Base-by-base conservation (phyloP, 2,329 filamentous ascomycete species). In the Aspergillus fischeri region DNA sequence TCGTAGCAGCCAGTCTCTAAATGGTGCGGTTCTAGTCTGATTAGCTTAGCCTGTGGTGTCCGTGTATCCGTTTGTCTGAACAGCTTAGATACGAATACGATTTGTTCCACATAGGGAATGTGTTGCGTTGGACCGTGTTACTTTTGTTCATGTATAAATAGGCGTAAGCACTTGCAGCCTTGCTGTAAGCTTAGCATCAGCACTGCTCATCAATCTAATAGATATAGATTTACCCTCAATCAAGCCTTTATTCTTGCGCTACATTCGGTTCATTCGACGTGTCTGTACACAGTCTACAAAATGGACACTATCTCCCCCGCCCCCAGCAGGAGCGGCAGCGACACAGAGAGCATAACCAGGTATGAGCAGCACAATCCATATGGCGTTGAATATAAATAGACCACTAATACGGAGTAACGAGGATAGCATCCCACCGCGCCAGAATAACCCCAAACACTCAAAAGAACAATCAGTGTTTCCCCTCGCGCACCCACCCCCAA, bases 401-500 rank as follows among this genome's bases (percentile, higher is more conserved):
- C 48, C 11, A 29, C 28, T 29, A 10, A 29, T 10, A 29, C 28
- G 28, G 9, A 11, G 28, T 11, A 10, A 29, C 9, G 28, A 29
- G 25, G 5, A 29, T 10, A 29, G 28, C 28, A 53, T 45, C 35
- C 51, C 51, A n/a, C 38, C 52, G 2, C 55, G 50, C 56, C 53
- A 20, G 52, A 56, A 27, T 54, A 54, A 25, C 41, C 49, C 21
- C 68, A 68, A 61, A 67, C 65, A 28, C 61, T 3, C 4, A 4
- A 35, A 64, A 45, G 60, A 63, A 20, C 61, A 59, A 29, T 4
- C 49, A 29, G 2, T 32, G 29, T 73, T 73, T 55, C 62, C 66
- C 44, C 64, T 72, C 35, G 70, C 70, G 9, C 65, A 63, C 29
- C 70, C 69, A 11, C 66, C 70, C 4, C 66, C 69, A 11, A 72